A percentile compares a stretch with the other conserved stretches of the same genome.
Evolutionary conservation across 1,139 yeast genomes (phyloP).

Genomic region (Saccharomyces hybrid): DNA sequence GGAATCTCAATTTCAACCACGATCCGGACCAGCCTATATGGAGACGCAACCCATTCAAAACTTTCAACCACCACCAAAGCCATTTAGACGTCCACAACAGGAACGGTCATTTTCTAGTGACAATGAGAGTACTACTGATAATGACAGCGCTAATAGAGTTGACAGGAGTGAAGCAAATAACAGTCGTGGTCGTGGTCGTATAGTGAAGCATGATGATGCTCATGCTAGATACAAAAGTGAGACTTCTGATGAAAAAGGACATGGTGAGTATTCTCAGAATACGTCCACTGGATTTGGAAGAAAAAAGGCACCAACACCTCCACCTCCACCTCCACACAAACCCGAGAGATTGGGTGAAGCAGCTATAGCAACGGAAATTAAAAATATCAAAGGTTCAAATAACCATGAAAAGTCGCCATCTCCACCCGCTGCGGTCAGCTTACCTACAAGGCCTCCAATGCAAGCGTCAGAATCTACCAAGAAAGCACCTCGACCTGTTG

Average conservation of each 20-base stretch:
- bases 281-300: neutral
- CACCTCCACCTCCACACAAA: slow-evolving; percentile 1
- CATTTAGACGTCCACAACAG: slow-evolving; percentile 5
- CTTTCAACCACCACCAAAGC: slow-evolving; percentile 22
- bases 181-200: neutral
- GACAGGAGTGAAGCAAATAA: neutral
- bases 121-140: too few species aligned
- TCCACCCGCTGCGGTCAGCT: too few species aligned
- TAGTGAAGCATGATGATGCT: neutral
- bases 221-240: neutral
- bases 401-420: neutral
- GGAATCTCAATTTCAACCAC: neutral
- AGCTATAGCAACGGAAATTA: neutral
- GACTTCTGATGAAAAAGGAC: neutral
- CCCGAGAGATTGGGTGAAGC: neutral
- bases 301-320: neutral
- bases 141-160: too few species aligned
- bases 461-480: neutral
- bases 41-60: slow-evolving; percentile 1
- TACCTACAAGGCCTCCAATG: slow-evolving; percentile 2
- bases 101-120: neutral
- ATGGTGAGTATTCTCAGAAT: too few species aligned
- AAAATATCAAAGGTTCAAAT: neutral
- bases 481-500: slow-evolving; percentile 18
- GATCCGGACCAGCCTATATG: neutral